A percentile compares a stretch with the other conserved stretches of the same genome.
Conservation (phyloP, 139 green algal species). For the Spirogloea muscicola region DNA sequence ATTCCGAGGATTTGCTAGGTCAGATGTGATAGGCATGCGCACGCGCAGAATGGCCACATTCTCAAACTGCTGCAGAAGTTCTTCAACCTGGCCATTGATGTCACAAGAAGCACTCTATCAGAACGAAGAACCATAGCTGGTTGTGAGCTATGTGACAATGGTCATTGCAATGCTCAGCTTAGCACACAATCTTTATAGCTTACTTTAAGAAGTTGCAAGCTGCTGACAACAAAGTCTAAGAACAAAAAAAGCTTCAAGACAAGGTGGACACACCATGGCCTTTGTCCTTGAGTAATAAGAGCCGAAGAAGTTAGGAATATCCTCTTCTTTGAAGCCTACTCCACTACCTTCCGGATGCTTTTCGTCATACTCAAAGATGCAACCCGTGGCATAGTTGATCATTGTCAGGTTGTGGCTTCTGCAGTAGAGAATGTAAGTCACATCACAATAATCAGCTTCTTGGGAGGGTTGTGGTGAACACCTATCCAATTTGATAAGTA, state of each 20-base stretch:
- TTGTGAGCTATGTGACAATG: slow-evolving; percentile 7
- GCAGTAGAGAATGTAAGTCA: slow-evolving; percentile 4
- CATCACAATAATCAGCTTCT: background rate
- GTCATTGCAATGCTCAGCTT: slow-evolving; percentile 22
- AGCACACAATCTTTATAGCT: background rate
- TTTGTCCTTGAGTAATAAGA: slow-evolving; percentile 97
- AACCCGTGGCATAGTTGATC: slow-evolving; percentile 94
- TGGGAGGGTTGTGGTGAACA: too few relatives aligned
- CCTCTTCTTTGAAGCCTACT: slow-evolving; percentile 86
- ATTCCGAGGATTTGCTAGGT: slow-evolving; percentile 88
- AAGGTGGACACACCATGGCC: slow-evolving; percentile 59
- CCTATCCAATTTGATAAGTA: too few relatives aligned
- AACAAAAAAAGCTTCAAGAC: background rate
- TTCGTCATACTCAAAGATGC: slow-evolving; percentile 97
- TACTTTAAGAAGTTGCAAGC: background rate
- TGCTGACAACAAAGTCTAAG: background rate
- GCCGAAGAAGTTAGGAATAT: slow-evolving; percentile 93
- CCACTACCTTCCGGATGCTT: slow-evolving; percentile 63
- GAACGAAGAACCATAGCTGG: too few relatives aligned
- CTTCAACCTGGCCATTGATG: slow-evolving; percentile 70
- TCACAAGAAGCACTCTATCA: too few relatives aligned
- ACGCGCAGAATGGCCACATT: slow-evolving; percentile 91
- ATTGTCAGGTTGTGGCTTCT: slow-evolving; percentile 71
- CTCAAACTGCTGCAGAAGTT: slow-evolving; percentile 80
- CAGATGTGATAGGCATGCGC: slow-evolving; percentile 91